Percentiles rank a stretch among this genome's conserved stretches.
These are phyloP conservation scores for Circinella umbellata DNA, from an alignment of 371 early-diverging fungal genomes.

Conservation along the genomic window DNA sequence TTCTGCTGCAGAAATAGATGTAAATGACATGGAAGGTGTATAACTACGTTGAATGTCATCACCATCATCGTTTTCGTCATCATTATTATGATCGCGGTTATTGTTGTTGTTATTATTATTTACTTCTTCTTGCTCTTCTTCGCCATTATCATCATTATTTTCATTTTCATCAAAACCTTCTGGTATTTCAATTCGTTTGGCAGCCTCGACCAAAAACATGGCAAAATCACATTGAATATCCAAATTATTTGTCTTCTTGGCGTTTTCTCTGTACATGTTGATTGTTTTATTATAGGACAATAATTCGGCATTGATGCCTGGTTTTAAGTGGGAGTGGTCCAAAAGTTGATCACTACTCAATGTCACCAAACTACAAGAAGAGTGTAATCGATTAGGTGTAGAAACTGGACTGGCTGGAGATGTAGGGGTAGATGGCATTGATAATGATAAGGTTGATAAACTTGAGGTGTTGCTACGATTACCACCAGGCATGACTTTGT, in stretches of 20 bases:
- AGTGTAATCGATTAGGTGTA: conserved; percentile 13
- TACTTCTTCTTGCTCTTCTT: background rate
- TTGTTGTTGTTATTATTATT: background rate
- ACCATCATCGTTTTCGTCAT: background rate
- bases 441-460: conserved; percentile 13
- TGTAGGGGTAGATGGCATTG: conserved; percentile 4
- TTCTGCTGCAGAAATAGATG: background rate
- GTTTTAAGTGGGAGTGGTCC: conserved; percentile 64
- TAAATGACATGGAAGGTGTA: background rate
- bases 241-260: conserved; percentile 76
- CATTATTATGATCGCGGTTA: conserved; percentile 1
- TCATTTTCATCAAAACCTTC: conserved; percentile 10
- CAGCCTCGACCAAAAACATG: conserved; percentile 67
- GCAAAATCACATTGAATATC: conserved; percentile 82
- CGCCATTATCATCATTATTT: background rate
- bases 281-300: conserved; percentile 71
- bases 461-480: conserved; percentile 12
- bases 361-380: conserved; percentile 16
- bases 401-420: conserved; percentile 7
- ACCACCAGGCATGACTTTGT: background rate
- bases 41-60: background rate
- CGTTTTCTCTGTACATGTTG: conserved; percentile 78
- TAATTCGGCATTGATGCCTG: conserved; percentile 62
- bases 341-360: conserved; percentile 35
- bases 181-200: conserved; percentile 41